Evolutionary conservation across 1,284 basidiomycete genomes (phyloP).

Genomic region (Tilletia caries): DNA sequence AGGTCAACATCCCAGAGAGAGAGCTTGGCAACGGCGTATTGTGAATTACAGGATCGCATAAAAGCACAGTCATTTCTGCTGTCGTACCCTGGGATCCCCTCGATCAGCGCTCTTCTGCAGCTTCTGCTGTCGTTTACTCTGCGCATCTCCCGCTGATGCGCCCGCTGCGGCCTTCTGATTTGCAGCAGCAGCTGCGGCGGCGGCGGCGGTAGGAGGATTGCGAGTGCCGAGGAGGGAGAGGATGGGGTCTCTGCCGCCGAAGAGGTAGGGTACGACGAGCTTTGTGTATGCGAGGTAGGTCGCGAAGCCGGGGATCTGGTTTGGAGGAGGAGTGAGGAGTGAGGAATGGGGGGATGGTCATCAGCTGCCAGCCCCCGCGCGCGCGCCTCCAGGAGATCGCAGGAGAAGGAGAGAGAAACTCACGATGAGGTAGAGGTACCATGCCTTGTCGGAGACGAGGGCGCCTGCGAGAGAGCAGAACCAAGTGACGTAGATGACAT

Average conservation of each 20-base stretch:
- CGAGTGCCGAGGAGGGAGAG: constrained; percentile 21
- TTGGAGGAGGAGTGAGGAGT: too few species aligned
- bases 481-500: constrained; percentile 55
- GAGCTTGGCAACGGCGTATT: too few species aligned
- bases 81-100: constrained; percentile 36
- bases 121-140: constrained; percentile 49
- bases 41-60: not conserved
- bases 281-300: constrained; percentile 43
- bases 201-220: too few species aligned
- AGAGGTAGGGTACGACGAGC: constrained; percentile 46
- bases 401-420: constrained; percentile 19
- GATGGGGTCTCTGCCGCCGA: constrained; percentile 37
- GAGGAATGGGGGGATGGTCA: not conserved
- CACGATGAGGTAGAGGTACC: constrained; percentile 51
- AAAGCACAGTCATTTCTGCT: not conserved
- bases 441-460: constrained; percentile 43
- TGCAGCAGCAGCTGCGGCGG: constrained; percentile 16
- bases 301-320: constrained; percentile 51
- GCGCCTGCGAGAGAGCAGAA: constrained; percentile 51
- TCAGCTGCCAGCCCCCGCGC: too few species aligned
- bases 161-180: constrained; percentile 22
- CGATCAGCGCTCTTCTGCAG: constrained; percentile 43
- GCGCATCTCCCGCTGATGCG: constrained; percentile 19
- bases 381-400: not conserved
- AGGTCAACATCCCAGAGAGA: too few species aligned